These are phyloP conservation scores for Euphorbia corollata DNA, from an alignment of 441 rosid species.

Conservation along the genomic window DNA sequence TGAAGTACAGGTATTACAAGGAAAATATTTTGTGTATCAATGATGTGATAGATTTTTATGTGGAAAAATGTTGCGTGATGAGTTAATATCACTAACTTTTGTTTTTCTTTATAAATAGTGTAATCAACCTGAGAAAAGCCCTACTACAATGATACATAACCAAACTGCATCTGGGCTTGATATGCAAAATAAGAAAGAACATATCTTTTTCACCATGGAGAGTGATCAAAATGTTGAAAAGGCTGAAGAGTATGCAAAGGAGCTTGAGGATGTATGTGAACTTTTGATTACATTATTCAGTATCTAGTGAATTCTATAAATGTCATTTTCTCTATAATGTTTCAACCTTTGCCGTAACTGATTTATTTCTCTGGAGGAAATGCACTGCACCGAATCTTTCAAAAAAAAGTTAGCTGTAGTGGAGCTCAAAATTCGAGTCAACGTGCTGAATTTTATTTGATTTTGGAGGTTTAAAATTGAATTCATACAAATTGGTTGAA, in stretches of 20 bases:
- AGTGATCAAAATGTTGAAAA: constrained; percentile 48
- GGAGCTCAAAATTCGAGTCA: not conserved
- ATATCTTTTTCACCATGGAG: constrained; percentile 33
- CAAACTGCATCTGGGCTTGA: constrained; percentile 25
- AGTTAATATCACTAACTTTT: constrained; percentile 17
- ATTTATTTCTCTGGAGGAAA: too few species aligned
- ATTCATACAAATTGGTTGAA: too few species aligned
- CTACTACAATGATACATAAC: constrained; percentile 20
- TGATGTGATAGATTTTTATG: constrained; percentile 6
- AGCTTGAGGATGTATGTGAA: constrained; percentile 69
- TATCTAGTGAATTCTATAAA: not conserved
- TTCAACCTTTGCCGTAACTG: too few species aligned
- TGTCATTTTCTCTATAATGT: too few species aligned
- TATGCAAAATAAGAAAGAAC: constrained; percentile 35
- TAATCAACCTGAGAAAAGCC: constrained; percentile 24
- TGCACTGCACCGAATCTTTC: too few species aligned
- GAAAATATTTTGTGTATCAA: constrained; percentile 11
- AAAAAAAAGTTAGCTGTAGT: not conserved
- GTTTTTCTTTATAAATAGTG: constrained; percentile 31
- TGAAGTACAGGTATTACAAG: constrained; percentile 43
- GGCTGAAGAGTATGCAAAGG: constrained; percentile 75
- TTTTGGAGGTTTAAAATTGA: too few species aligned
- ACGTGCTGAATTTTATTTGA: not conserved
- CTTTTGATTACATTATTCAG: not conserved
- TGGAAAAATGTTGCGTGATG: not conserved